Evolutionary conservation across 148 eudicot genomes (phyloP), one percentile per base, ranked within the genome.

Genomic region (Vaccinium vitisidaea): DNA sequence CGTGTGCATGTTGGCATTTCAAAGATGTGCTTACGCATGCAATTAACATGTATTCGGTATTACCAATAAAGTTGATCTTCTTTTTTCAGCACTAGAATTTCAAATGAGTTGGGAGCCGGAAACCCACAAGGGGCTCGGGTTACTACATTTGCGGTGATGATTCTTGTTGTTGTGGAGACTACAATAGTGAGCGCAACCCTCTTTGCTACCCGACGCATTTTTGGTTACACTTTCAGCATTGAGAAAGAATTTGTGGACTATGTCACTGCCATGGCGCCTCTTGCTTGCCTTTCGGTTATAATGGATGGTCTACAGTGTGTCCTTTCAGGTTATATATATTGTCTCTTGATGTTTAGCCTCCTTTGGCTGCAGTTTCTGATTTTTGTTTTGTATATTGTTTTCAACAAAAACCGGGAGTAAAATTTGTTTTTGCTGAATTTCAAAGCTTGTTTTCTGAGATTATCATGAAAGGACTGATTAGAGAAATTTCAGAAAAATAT

Each of bases 81-180:
- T 27, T 36, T 67, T 21, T 88, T 39, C 88, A 94, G 95, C 85
- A 95, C 98, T 21, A 91, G 98, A 90, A 94, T 94, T 39, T 95
- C 98, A 11, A 95, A 95, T 75, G 96, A 93, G 82, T 88, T 95
- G 75, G 98, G 98, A 83, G 98, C 94, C 14, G 98, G 94, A 15
- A 90, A 91, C 81, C 89, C 94, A 46, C 86, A 87, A 23, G 84
- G 88, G 50, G 98, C 96, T 80, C 93, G 92, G 73, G 73, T 84
- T 70, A 90, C 96, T 76, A 92, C 91, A 30, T 54, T 77, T 23
- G 91, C 86, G 6, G 92, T 89, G 14, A 84, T 93, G 89, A 36
- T 89, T 50, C 90, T 93, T 53, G 87, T 92, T 6, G 82, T 85
- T 21, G 55, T 80, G 1, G 92, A 93, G 83, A 87, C 91, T 71